Conservation (phyloP, 2,329 filamentous ascomycete species). For the Dothistroma pini region DNA sequence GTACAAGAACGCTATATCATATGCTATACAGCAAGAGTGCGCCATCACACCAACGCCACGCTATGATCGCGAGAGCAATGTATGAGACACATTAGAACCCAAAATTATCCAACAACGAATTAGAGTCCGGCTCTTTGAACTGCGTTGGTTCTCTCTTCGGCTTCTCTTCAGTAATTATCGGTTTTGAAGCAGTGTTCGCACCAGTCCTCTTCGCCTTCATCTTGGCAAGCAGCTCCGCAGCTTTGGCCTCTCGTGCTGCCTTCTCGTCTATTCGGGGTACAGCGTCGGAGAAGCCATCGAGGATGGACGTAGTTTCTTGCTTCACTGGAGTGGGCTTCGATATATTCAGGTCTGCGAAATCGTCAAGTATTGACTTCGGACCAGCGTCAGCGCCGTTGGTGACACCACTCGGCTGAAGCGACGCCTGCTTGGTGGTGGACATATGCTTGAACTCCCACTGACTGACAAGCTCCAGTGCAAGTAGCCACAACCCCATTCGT, state of each 20-base stretch:
- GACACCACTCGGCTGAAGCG: slow-evolving; percentile 9
- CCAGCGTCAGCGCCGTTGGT: slow-evolving; percentile 14
- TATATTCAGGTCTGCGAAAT: slow-evolving; percentile 12
- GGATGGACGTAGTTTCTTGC: slow-evolving; percentile 19
- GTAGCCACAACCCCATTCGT: slow-evolving; percentile 67
- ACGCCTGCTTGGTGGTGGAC: slow-evolving; percentile 13
- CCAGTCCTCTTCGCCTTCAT: slow-evolving; percentile 40
- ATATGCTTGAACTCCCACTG: slow-evolving; percentile 71
- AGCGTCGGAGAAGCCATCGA: slow-evolving; percentile 23
- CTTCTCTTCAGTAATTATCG: slow-evolving; percentile 44
- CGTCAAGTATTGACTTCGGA: slow-evolving; percentile 26
- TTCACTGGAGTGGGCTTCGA: not conserved
- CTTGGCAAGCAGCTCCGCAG: slow-evolving; percentile 38
- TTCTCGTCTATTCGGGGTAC: slow-evolving; percentile 23
- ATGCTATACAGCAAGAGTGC: not conserved
- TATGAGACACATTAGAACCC: slow-evolving; percentile 60
- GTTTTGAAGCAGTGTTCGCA: slow-evolving; percentile 19
- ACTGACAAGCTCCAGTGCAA: slow-evolving; percentile 78
- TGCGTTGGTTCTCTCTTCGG: slow-evolving; percentile 60
- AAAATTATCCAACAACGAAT: slow-evolving; percentile 85
- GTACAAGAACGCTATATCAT: not conserved
- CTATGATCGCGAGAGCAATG: not conserved
- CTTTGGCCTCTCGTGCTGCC: slow-evolving; percentile 30
- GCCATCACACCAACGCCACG: not conserved
- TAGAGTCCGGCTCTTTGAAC: slow-evolving; percentile 90